phyloP scores from a whole-genome alignment of 306 rosid species.

The Notholithocarpus densiflorus region DNA sequence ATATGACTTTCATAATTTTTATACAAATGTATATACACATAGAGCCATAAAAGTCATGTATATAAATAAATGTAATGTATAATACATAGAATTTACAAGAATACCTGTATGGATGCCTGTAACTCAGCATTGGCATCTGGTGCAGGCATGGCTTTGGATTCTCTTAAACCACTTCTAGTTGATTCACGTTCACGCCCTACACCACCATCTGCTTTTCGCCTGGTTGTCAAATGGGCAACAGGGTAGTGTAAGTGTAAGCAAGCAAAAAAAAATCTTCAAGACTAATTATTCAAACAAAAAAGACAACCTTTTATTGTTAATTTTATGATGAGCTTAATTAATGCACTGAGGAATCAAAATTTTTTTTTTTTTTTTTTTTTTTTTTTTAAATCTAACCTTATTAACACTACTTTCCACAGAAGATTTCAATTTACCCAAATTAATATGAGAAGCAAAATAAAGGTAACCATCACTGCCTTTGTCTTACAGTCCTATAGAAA shows the following conservation, averaged over 20 bases:
- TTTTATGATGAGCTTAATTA: not conserved
- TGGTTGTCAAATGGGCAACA: constrained; percentile 34
- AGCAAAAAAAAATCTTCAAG: not conserved
- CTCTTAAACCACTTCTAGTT: constrained; percentile 31
- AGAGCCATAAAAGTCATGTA: not conserved
- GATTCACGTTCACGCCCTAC: constrained; percentile 43
- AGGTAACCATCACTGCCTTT: not conserved
- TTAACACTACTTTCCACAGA: not conserved
- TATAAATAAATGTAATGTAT: not conserved
- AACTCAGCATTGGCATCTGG: constrained; percentile 48
- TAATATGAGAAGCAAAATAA: not conserved
- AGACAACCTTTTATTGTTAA: not conserved
- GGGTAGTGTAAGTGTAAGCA: constrained; percentile 6
- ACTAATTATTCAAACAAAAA: constrained; percentile 7
- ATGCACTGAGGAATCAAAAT: not conserved
- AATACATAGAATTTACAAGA: constrained; percentile 2
- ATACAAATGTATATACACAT: not conserved
- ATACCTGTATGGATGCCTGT: constrained; percentile 53
- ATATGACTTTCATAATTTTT: not conserved
- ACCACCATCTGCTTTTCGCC: constrained; percentile 35
- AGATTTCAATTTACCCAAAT: not conserved
- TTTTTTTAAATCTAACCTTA: not conserved
- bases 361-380: not conserved
- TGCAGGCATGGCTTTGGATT: constrained; percentile 48
- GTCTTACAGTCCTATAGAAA: constrained; percentile 4